Evolutionary conservation across 345 rosid genomes (phyloP), one percentile per base, ranked within the genome.

Genomic region (Eucalyptus marginata): DNA sequence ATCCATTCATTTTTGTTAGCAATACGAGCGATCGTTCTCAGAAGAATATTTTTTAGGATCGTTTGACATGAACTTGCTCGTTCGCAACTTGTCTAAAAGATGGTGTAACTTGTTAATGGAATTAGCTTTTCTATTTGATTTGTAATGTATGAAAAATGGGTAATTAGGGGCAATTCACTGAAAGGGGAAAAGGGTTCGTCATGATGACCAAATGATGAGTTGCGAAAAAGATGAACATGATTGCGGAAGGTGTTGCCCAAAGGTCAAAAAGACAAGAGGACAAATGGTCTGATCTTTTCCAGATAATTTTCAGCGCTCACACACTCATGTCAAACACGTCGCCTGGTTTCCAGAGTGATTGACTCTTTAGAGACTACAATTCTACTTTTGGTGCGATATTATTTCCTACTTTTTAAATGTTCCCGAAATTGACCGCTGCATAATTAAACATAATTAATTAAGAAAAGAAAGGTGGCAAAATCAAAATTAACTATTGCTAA

Each of bases 31-130:
- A 33, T 4, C 1, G 5, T 68, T 31, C 8, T 33, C 2, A 18
- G 0, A 16, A 17, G 5, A 31, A 9, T n/a, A 4, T 11, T 16
- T 68, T 68, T 68, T 17, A 20, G 1, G 1, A 31, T 66, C 12
- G 1, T 15, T 4, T 40, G 24, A 33, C 4, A 68, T 11, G 16
- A 33, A 71, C 7, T 9, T 10, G 7, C 2, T 10, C 0, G 0
- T 71, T 18, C 1, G 3, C 13, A 36, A 33, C 46, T 18, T 0
- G 2, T 36, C 4, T 2, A 43, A 71, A 71, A 71, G 7, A 36
- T 71, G 18, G 81, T 16, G 43, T 36, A 20, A 44, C 8, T 18
- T 5, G 24, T 36, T 36, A 36, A 36, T 40, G 46, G 46, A 76
- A 76, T 2, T 36, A 7, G 8, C 7, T 10, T 76, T 76, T 76